A percentile compares a stretch with the other conserved stretches of the same genome.
These are phyloP conservation scores for Bolboschoenoplectus hybrid DNA, from an alignment of 202 grass and related monocot genomes.

Conservation along the genomic window DNA sequence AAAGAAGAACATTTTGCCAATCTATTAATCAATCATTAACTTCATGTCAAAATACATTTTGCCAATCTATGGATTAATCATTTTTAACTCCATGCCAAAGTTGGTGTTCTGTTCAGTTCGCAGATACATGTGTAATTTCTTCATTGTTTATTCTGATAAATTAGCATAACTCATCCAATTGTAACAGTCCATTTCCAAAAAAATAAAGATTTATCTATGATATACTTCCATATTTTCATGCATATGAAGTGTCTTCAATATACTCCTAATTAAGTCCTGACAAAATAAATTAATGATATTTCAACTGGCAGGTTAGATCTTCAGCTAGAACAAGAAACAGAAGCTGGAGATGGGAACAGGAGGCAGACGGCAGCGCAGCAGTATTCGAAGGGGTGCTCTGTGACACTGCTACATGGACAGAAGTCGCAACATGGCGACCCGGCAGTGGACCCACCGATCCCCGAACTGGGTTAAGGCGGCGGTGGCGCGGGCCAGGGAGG, in stretches of 20 bases:
- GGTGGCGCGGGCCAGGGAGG: slow-evolving; percentile 55
- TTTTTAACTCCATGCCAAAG: background rate
- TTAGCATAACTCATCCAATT: slow-evolving; percentile 11
- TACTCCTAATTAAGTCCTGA: background rate
- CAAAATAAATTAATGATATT: background rate
- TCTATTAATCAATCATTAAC: slow-evolving; percentile 5
- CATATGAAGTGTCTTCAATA: too few relatives aligned
- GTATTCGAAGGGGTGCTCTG: slow-evolving; percentile 79
- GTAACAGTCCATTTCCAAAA: background rate
- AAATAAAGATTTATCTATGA: background rate
- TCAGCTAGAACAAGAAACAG: slow-evolving; percentile 43
- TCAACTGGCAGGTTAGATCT: slow-evolving; percentile 43
- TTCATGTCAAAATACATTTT: background rate
- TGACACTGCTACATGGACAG: slow-evolving; percentile 59
- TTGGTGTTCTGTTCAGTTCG: background rate
- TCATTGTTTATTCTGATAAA: background rate
- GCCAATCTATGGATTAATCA: background rate
- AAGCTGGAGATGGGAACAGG: slow-evolving; percentile 96
- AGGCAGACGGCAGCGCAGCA: slow-evolving; percentile 64
- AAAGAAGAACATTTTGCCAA: background rate
- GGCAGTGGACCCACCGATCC: slow-evolving; percentile 40
- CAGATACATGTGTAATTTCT: background rate
- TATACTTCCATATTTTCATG: background rate
- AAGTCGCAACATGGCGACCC: slow-evolving; percentile 62
- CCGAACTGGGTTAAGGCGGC: slow-evolving; percentile 55